Evolutionary conservation across 495 filamentous ascomycete genomes (phyloP), one percentile per base, ranked within the genome.

Genomic region (Neurospora cerealis): DNA sequence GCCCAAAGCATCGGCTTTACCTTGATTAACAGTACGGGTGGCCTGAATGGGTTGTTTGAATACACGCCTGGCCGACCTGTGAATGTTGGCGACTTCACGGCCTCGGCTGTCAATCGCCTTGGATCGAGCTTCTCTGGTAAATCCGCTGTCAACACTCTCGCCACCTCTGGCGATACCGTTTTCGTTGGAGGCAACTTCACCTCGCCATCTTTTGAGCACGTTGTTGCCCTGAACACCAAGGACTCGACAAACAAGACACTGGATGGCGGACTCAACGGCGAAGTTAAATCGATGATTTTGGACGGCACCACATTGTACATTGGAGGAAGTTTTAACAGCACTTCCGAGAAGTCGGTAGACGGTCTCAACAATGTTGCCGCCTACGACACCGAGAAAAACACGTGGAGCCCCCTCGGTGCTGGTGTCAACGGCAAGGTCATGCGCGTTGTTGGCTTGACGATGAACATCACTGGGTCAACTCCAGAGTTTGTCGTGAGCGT

Each of bases 121-220:
- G 93, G 93, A 34, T 85, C 87, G 24, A 85, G 86, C 66, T 88
- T 99, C 54, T 82, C 85, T 17, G 78, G 86, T 1, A 85, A 87
- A 70, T 93, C 94, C 24, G 86, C 84, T 1, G 87, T 99, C 73
- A 86, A 86, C 60, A 85, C 88, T 19, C 82, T 99, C 24, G 84
- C 84, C 6, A 84, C 87, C 24, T 80, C 88, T 44, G 87, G 87
- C 42, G 85, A 88, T 60, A 83, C 85, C 4, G 89, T 91, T 11
- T 99, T 90, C 78, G 89, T 93, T 69, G 96, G 88, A 15, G 96
- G 96, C 13, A 96, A 96, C 74, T 98, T 98, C 77, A 91, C 91
- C 5, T 87, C 89, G 21, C 79, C 83, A 62, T 83, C 83, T 70
- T 87, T 88, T 73, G 84, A 85, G 72, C 94, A 97, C 79, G 91